Percentiles rank a stretch among this genome's conserved stretches.
Conservation (phyloP, 306 rosid genomes). For the Psophocarpus tetragonolobus region DNA sequence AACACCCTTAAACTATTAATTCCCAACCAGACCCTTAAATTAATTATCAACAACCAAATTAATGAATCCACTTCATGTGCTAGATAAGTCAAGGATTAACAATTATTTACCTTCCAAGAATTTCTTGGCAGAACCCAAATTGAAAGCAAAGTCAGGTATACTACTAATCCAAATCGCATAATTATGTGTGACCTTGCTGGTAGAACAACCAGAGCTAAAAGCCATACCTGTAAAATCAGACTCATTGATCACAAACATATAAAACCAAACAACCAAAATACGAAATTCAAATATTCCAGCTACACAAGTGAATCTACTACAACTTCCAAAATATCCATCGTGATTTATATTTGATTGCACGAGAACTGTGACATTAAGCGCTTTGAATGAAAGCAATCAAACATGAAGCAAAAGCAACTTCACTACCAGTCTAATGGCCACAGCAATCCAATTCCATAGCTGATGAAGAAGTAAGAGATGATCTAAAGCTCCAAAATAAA, state of each 20-base stretch:
- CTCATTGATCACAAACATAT: not conserved
- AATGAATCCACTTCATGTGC: not conserved
- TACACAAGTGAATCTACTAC: not conserved
- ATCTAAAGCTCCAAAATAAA: not conserved
- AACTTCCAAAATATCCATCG: not conserved
- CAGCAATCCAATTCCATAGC: not conserved
- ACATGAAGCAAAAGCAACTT: not conserved
- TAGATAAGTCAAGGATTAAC: constrained; percentile 29
- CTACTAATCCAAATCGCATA: constrained; percentile 71
- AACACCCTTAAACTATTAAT: not conserved
- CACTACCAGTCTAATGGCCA: constrained; percentile 1
- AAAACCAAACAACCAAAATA: not conserved
- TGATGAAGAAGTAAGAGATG: not conserved
- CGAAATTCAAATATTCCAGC: constrained; percentile 10
- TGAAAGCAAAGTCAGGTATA: constrained; percentile 73
- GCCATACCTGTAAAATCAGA: constrained; percentile 77
- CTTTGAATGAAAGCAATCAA: not conserved
- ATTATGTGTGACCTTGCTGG: constrained; percentile 82
- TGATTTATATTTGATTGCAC: not conserved
- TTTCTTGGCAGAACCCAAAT: constrained; percentile 77
- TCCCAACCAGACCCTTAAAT: not conserved
- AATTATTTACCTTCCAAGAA: constrained; percentile 66
- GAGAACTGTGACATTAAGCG: not conserved
- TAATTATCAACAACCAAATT: constrained; percentile 16
- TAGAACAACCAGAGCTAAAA: constrained; percentile 86